Evolutionary conservation across 164 flowering plant species (phyloP).

Genomic region (Vitis rupestris): DNA sequence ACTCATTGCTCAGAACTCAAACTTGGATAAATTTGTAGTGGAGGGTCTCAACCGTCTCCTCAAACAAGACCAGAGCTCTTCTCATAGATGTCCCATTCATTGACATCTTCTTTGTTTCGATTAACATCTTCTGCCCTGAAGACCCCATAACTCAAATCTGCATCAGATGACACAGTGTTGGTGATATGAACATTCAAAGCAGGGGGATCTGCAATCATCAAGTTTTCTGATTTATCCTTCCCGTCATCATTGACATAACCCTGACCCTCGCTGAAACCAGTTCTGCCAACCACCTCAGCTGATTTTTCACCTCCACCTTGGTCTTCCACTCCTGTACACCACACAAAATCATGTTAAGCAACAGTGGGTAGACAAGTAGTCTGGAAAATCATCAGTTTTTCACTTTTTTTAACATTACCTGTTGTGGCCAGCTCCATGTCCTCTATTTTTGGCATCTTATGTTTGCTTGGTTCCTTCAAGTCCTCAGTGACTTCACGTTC

Average conservation of each 20-base stretch:
- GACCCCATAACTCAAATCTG: neutral
- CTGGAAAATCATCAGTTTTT: neutral
- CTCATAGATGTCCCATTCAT: constrained; percentile 3
- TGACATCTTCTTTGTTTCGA: constrained; percentile 13
- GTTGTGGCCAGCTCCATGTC: neutral
- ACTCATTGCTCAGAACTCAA: constrained; percentile 10
- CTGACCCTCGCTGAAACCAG: constrained; percentile 1
- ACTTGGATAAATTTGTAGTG: neutral
- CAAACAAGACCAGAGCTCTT: constrained; percentile 6
- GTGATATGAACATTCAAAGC: too few species aligned
- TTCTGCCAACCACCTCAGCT: constrained; percentile 3
- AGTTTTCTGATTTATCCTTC: too few species aligned
- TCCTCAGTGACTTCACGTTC: too few species aligned
- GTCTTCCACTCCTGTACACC: constrained; percentile 7
- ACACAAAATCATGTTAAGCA: neutral
- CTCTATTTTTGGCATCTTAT: neutral
- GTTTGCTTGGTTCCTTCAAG: constrained; percentile 1
- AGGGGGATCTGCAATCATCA: too few species aligned
- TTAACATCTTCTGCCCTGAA: constrained; percentile 9
- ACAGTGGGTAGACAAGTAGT: neutral
- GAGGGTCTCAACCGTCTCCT: constrained; percentile 11
- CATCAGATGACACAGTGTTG: too few species aligned
- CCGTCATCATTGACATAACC: neutral
- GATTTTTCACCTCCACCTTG: constrained; percentile 12
- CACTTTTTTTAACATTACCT: constrained; percentile 2